Base-by-base conservation (phyloP, 352 stramenopile genomes). In the Phytophthora constricta region DNA sequence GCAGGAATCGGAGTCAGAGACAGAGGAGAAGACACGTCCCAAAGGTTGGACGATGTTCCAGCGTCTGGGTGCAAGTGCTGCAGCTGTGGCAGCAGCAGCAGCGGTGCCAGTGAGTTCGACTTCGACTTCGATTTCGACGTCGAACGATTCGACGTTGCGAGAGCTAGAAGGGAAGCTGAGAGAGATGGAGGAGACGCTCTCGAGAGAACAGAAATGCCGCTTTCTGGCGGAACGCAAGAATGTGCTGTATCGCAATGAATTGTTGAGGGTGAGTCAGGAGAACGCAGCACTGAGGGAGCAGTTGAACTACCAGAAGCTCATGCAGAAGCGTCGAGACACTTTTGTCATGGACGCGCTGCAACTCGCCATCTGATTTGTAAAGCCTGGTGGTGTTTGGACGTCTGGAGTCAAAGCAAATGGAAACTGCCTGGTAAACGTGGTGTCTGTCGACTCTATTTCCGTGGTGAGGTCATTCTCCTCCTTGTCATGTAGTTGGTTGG, bases 211-310 rank as follows among this genome's bases (percentile, higher is more conserved):
- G 26, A 92, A 91, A 52, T 91, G 84, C 54, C 84, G 82, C 28
- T 87, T 88, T 28, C 71, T 93, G 20, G 75, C 80, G 4, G 84
- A 93, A 63, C 76, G 82, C 42, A 91, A 91, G 69, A 91, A 90
- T 60, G 86, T 90, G 28, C 19, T 93, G 25, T 93, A 93, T 28
- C 82, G 84, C 59, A 89, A 89, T 27, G 84, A 89, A 45, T 63
- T 93, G 17, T 47, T 85, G 46, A 61, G 77, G 0, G 54, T 89
- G 19, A 84, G 74, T 17, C 78, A 91, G 11, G 80, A 89, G 62
- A 93, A 89, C 55, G 39, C 75, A 14, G 53, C 68, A 42, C 62
- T 93, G 19, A 74, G 76, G 11, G 82, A 77, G 52, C 67, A 82
- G 42, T 34, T 89, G 22, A 57, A 52, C 8, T 59, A 72, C 13